phyloP scores from a whole-genome alignment of 257 asterid species.

The Solanum stenotomum region DNA sequence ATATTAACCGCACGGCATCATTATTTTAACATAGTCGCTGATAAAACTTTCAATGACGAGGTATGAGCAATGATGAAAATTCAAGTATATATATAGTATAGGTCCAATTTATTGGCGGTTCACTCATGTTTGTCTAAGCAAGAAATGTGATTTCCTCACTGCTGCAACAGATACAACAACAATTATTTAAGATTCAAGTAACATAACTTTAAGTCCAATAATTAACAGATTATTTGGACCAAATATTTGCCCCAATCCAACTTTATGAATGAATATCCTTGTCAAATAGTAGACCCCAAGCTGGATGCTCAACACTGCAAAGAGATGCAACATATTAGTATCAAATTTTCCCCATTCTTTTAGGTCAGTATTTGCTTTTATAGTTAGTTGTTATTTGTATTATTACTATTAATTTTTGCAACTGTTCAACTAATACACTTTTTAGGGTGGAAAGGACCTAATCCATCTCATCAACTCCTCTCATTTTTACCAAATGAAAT shows the following conservation, averaged over 20 bases:
- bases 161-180: no score
- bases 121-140: no score
- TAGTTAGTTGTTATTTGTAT: background rate
- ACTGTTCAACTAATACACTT: background rate
- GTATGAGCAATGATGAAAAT: background rate
- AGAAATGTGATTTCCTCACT: no score
- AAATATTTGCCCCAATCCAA: background rate
- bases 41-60: background rate
- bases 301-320: background rate
- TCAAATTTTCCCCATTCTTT: background rate
- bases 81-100: background rate
- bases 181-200: background rate
- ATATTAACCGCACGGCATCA: no score
- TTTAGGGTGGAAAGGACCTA: background rate
- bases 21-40: background rate
- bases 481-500: background rate
- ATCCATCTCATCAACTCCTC: conserved; percentile 4
- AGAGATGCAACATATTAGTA: background rate
- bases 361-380: background rate
- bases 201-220: background rate
- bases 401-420: background rate
- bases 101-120: no score
- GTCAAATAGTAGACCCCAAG: background rate
- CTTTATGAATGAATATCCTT: background rate
- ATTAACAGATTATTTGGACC: background rate